These are phyloP conservation scores for Trametes cubensis DNA, from an alignment of 768 basidiomycete species.

Conservation along the genomic window DNA sequence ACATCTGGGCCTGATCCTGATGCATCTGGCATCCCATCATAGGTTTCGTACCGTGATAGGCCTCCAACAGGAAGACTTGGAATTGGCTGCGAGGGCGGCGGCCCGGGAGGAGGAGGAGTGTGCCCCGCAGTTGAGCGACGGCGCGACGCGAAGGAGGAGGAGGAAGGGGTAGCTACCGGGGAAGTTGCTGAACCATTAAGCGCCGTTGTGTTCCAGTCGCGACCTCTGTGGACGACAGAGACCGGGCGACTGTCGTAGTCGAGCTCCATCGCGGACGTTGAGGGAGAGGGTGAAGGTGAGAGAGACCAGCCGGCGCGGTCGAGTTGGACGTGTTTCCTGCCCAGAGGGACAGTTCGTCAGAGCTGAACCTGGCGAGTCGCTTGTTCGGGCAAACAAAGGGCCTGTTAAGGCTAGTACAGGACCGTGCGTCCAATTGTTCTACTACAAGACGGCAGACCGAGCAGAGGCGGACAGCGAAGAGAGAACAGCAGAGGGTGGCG, in stretches of 20 bases:
- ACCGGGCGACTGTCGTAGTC: slow-evolving; percentile 31
- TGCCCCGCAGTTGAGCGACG: slow-evolving; percentile 72
- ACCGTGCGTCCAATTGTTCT: slow-evolving; percentile 8
- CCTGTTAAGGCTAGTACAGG: slow-evolving; percentile 26
- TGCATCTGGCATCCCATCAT: slow-evolving; percentile 29
- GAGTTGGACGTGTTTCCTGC: slow-evolving; percentile 4
- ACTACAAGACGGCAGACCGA: neutral
- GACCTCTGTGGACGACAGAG: slow-evolving; percentile 30
- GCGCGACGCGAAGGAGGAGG: slow-evolving; percentile 45
- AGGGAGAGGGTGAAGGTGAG: neutral
- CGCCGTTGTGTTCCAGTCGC: slow-evolving; percentile 27
- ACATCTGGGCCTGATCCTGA: slow-evolving; percentile 26
- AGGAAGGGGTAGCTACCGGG: slow-evolving; percentile 21
- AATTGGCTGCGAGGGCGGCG: slow-evolving; percentile 76
- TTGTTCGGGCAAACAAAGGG: slow-evolving; percentile 28
- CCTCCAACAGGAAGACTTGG: slow-evolving; percentile 58
- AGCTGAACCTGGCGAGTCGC: slow-evolving; percentile 23
- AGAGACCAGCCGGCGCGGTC: slow-evolving; percentile 7
- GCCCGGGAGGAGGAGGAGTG: slow-evolving; percentile 56
- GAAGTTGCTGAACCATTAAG: slow-evolving; percentile 21
- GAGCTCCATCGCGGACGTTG: slow-evolving; percentile 29
- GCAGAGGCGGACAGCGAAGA: slow-evolving; percentile 1
- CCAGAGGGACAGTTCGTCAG: slow-evolving; percentile 13
- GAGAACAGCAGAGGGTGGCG: slow-evolving; percentile 1
- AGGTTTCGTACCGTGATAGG: slow-evolving; percentile 34